phyloP scores from a whole-genome alignment of 106 monocot genomes.

The Alisma plantagoaquatica region DNA sequence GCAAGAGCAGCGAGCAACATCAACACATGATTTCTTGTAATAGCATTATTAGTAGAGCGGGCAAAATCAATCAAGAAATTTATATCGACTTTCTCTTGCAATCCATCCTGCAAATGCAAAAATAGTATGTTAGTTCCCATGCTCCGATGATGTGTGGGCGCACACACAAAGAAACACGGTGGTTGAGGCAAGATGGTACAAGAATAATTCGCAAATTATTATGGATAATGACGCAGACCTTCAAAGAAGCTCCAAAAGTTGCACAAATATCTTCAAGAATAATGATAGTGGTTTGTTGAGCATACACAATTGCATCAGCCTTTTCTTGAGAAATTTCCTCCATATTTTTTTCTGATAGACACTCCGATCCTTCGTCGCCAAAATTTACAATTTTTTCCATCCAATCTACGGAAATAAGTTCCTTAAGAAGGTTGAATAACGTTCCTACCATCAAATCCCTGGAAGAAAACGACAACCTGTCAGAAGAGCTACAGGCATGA shows the following conservation, averaged over 20 bases:
- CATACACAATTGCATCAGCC: constrained; percentile 29
- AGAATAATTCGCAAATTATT: too few relatives aligned
- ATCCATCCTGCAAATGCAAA: constrained; percentile 46
- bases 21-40: constrained; percentile 62
- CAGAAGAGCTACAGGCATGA: background rate
- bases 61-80: constrained; percentile 54
- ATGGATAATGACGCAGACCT: background rate
- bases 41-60: constrained; percentile 32
- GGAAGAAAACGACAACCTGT: background rate
- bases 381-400: constrained; percentile 13
- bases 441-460: constrained; percentile 52
- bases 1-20: constrained; percentile 61
- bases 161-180: too few relatives aligned
- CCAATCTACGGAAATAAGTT: constrained; percentile 52
- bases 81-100: constrained; percentile 28
- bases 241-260: constrained; percentile 1
- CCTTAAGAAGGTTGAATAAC: constrained; percentile 50
- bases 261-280: constrained; percentile 67
- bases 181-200: too few relatives aligned
- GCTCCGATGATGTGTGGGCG: too few relatives aligned
- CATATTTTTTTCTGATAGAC: constrained; percentile 24
- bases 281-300: constrained; percentile 52
- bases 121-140: background rate
- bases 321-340: too few relatives aligned
- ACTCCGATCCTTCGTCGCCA: constrained; percentile 5